Evolutionary conservation across 2,329 filamentous ascomycete species (phyloP).

Genomic region (Gnomoniopsis smithogilvyi): DNA sequence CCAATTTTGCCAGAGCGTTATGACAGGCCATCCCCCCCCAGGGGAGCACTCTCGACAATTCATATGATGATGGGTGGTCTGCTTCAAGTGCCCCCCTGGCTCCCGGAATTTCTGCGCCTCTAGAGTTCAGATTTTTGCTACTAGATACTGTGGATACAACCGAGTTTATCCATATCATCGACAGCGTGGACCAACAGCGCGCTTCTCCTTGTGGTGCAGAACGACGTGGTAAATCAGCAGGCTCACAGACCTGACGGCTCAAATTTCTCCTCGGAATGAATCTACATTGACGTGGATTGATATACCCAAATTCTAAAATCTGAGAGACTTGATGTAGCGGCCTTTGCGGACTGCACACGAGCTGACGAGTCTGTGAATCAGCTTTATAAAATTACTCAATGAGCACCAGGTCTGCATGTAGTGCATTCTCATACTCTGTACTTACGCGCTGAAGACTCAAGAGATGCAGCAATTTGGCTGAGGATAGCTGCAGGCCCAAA

Average conservation of each 20-base stretch:
- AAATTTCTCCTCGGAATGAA: constrained; percentile 50
- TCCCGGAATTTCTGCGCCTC: too few species aligned
- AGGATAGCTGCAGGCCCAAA: constrained; percentile 36
- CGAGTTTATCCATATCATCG: too few species aligned
- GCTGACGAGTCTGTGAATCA: constrained; percentile 61
- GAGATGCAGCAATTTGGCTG: constrained; percentile 35
- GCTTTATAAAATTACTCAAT: constrained; percentile 54
- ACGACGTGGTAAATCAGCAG: constrained; percentile 59
- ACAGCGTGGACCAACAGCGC: too few species aligned
- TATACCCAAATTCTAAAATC: constrained; percentile 49
- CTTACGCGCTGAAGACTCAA: constrained; percentile 23
- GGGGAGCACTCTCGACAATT: too few species aligned
- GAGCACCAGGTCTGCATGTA: constrained; percentile 57
- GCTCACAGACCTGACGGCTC: constrained; percentile 58
- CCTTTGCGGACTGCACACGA: constrained; percentile 56
- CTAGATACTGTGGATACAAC: too few species aligned
- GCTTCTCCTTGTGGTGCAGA: constrained; percentile 61
- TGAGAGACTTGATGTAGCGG: constrained; percentile 51
- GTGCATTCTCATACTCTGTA: constrained; percentile 29
- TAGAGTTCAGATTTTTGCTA: too few species aligned
- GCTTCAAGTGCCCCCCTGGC: too few species aligned
- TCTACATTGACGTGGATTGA: constrained; percentile 53
- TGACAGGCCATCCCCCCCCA: too few species aligned
- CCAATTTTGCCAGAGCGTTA: constrained; percentile 62
- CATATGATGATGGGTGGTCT: too few species aligned